Base-by-base conservation (phyloP, 805 yeast species). In the Barnettozyma populi region DNA sequence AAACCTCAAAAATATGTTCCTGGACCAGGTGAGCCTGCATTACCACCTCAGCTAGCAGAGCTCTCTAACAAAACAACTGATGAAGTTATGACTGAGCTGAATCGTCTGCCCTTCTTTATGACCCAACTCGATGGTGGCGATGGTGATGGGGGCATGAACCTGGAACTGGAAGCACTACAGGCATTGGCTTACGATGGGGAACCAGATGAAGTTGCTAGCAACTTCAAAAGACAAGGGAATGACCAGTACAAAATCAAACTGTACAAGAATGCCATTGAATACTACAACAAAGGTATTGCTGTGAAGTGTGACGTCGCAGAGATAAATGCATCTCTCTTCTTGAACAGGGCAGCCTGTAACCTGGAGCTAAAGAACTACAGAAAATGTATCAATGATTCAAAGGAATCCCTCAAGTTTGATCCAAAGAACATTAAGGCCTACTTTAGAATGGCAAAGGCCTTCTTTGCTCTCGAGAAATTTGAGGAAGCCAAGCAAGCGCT, bases 161-260 rank as follows among this genome's bases (percentile, higher is more conserved):
- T 73, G 5, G 83, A 80, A 44, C 68, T 94, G 16, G 98, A 92
- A 61, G 99, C 99, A 0, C 73, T 94, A 48, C 84, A 84, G 61
- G 92, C 96, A 5, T 71, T 94, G 56, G 96, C 95, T 0, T 90
- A 88, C 61, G 99, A 94, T 43, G 99, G 98, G 40, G 96, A 89
- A 53, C 97, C 97, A 0, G 82, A 85, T 58, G 99, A 94, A 60
- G 72, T 90, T 32, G 97, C 97, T 4, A 74, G 79, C 21, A 90
- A 90, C 60, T 94, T 90, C 71, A 89, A 90, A 53, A 82, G 78
- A 51, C 97, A 92, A 62, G 99, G 99, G 6, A 94, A 95, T 64
- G 97, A 89, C 14, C 77, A 86, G 49, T 94, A 75, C 68, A 83
- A 79, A 62, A 70, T 70, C 9, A 87, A 84, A 57, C 79, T 82